phyloP scores from a whole-genome alignment of 1,284 basidiomycete genomes.

The Pseudozyma thailandica region DNA sequence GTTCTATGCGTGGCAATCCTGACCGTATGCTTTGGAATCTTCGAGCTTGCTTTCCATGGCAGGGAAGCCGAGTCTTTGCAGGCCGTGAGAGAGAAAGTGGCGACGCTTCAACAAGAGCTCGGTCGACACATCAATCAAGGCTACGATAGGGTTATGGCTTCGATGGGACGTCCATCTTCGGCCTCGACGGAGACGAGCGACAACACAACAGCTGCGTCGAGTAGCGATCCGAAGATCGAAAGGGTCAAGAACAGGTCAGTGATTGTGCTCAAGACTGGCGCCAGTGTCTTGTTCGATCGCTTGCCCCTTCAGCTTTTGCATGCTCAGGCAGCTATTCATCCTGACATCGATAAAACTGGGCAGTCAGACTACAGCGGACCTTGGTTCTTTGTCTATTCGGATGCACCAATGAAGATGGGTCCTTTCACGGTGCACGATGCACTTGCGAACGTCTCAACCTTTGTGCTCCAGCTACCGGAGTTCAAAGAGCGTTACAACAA shows the following conservation, averaged over 20 bases:
- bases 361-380: slow-evolving; percentile 11
- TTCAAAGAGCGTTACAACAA: slow-evolving; percentile 22
- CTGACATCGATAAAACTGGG: slow-evolving; percentile 7
- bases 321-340: slow-evolving; percentile 8
- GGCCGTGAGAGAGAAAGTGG: slow-evolving; percentile 12
- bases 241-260: slow-evolving; percentile 17
- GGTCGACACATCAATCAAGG: slow-evolving; percentile 3
- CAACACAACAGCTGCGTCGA: neutral
- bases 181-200: neutral
- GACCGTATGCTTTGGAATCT: slow-evolving; percentile 13
- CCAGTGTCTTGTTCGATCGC: slow-evolving; percentile 31
- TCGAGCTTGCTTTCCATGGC: slow-evolving; percentile 27
- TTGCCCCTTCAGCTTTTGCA: slow-evolving; percentile 32
- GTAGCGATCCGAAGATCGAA: slow-evolving; percentile 1
- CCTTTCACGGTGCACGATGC: slow-evolving; percentile 18
- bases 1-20: slow-evolving; percentile 9
- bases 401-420: slow-evolving; percentile 10
- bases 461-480: slow-evolving; percentile 2
- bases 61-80: slow-evolving; percentile 25
- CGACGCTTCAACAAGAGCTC: slow-evolving; percentile 13
- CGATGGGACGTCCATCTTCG: neutral
- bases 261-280: slow-evolving; percentile 36
- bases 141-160: slow-evolving; percentile 11
- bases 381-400: slow-evolving; percentile 28
- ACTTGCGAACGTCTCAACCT: slow-evolving; percentile 31